phyloP scores from a whole-genome alignment of 2,329 filamentous ascomycete genomes.

The Colletotrichum gloeosporioides region DNA sequence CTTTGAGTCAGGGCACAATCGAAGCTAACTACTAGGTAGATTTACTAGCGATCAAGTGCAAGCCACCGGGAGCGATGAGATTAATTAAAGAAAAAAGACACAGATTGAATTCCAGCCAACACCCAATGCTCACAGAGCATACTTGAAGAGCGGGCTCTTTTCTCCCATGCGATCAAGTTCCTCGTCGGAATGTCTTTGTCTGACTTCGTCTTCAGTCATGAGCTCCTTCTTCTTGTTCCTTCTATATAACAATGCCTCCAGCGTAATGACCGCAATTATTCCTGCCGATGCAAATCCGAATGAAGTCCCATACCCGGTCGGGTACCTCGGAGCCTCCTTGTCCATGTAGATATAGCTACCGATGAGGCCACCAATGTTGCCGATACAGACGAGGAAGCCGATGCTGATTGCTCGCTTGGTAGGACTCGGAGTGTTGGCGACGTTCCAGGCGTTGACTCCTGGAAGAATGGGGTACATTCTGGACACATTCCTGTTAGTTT shows the following conservation, averaged over 20 bases:
- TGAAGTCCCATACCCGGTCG: constrained; percentile 18
- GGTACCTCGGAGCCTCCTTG: constrained; percentile 19
- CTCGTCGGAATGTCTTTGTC: constrained; percentile 30
- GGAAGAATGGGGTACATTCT: constrained; percentile 48
- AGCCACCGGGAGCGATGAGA: neutral
- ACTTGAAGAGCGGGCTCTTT: constrained; percentile 34
- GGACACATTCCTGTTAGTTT: constrained; percentile 15
- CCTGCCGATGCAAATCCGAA: constrained; percentile 18
- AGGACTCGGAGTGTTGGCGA: constrained; percentile 41
- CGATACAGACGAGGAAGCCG: constrained; percentile 43
- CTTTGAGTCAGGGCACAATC: neutral
- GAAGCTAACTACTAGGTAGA: neutral
- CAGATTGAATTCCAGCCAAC: neutral
- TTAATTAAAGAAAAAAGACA: neutral
- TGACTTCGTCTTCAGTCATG: constrained; percentile 29
- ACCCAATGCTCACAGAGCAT: constrained; percentile 25
- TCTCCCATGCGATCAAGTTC: constrained; percentile 36
- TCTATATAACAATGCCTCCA: constrained; percentile 7
- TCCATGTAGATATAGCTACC: constrained; percentile 24
- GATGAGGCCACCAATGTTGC: constrained; percentile 40
- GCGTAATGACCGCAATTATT: constrained; percentile 8
- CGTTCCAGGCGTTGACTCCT: constrained; percentile 45
- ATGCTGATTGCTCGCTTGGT: constrained; percentile 47
- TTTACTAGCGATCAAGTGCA: neutral
- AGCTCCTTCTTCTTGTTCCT: constrained; percentile 29